phyloP scores from a whole-genome alignment of 139 green algal genomes.

The Pseudopediastrum boryanum region DNA sequence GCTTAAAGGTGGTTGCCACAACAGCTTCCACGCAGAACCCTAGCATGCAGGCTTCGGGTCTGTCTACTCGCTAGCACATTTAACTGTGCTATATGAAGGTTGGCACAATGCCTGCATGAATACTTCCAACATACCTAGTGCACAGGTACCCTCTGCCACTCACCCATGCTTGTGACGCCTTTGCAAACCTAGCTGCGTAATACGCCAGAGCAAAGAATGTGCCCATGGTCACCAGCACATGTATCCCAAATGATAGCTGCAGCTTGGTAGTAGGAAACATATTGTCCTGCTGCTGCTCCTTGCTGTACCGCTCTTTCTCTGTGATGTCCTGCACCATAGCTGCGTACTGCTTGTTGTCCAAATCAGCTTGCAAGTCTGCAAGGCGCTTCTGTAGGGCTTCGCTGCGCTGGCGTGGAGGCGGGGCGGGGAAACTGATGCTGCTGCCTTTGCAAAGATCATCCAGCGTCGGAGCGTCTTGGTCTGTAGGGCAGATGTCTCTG shows the following conservation, averaged over 20 bases:
- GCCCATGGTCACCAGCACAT: slow-evolving; percentile 82
- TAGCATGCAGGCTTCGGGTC: too few species aligned
- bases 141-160: too few species aligned
- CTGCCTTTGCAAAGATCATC: slow-evolving; percentile 48
- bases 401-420: slow-evolving; percentile 37
- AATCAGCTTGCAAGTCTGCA: slow-evolving; percentile 40
- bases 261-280: slow-evolving; percentile 59
- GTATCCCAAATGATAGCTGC: slow-evolving; percentile 77
- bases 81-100: too few species aligned
- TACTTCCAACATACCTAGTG: too few species aligned
- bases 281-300: slow-evolving; percentile 21
- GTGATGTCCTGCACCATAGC: slow-evolving; percentile 57
- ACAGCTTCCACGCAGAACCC: too few species aligned
- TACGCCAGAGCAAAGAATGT: slow-evolving; percentile 75
- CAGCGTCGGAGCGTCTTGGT: slow-evolving; percentile 12
- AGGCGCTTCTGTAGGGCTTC: slow-evolving; percentile 60
- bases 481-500: not conserved
- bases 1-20: too few species aligned
- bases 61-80: too few species aligned
- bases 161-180: slow-evolving; percentile 45
- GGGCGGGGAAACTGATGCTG: slow-evolving; percentile 43
- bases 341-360: slow-evolving; percentile 63
- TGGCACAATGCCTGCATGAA: too few species aligned
- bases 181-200: slow-evolving; percentile 42
- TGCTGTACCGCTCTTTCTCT: slow-evolving; percentile 45